Evolutionary conservation across 108 stramenopile genomes (phyloP).

Genomic region (Cyclotella baltica): DNA sequence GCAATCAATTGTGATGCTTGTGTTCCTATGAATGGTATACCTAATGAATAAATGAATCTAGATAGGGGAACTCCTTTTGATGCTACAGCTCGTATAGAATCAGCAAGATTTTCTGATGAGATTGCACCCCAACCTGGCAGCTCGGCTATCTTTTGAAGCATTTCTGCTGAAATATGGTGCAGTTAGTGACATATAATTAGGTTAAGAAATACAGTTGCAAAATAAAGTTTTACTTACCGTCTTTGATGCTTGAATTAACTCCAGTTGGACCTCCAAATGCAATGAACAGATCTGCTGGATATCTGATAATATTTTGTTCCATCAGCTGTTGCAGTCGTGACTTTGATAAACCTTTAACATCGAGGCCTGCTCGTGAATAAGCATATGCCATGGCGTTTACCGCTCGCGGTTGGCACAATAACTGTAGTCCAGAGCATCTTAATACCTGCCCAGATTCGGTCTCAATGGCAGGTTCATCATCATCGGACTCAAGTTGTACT

Average conservation of each 20-base stretch:
- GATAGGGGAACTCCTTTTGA: slow-evolving; percentile 64
- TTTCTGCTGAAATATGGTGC: slow-evolving; percentile 1
- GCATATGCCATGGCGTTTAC: slow-evolving; percentile 75
- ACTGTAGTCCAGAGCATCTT: slow-evolving; percentile 78
- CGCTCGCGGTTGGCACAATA: slow-evolving; percentile 81
- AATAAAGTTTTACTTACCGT: slow-evolving; percentile 18
- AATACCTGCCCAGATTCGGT: slow-evolving; percentile 66
- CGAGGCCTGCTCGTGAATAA: slow-evolving; percentile 78
- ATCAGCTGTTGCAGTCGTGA: slow-evolving; percentile 71
- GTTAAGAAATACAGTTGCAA: not conserved
- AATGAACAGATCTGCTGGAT: slow-evolving; percentile 75
- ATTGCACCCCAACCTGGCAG: slow-evolving; percentile 84
- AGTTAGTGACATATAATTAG: not conserved
- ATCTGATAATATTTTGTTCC: slow-evolving; percentile 57
- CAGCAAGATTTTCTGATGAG: slow-evolving; percentile 68
- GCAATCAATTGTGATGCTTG: slow-evolving; percentile 78
- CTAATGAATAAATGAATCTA: slow-evolving; percentile 79
- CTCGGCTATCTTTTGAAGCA: slow-evolving; percentile 52
- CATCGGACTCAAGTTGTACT: not conserved
- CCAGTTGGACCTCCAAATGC: slow-evolving; percentile 32
- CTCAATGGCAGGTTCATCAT: slow-evolving; percentile 26
- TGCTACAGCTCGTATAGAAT: slow-evolving; percentile 47
- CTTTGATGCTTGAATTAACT: not conserved
- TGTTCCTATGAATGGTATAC: slow-evolving; percentile 76
- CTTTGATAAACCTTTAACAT: slow-evolving; percentile 83